phyloP scores from a whole-genome alignment of 345 rosid genomes.

The Balakata baccata region DNA sequence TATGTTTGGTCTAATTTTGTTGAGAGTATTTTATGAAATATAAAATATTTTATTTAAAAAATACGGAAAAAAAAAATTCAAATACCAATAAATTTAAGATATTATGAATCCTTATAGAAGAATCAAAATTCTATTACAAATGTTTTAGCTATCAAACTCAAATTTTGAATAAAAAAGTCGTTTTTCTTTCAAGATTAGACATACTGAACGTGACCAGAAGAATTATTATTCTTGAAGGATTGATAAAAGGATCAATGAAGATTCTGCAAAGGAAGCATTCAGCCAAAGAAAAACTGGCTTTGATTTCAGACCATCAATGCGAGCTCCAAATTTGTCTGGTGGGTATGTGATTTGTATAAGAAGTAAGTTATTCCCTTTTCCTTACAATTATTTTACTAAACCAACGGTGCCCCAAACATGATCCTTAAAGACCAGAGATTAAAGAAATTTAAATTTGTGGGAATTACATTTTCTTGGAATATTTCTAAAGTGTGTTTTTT shows the following conservation, averaged over 20 bases:
- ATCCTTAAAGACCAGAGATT: conserved; percentile 1
- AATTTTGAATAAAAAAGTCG: no score
- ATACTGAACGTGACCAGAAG: no score
- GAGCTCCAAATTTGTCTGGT: conserved; percentile 18
- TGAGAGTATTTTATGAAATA: no score
- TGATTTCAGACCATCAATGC: neutral
- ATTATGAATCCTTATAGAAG: no score
- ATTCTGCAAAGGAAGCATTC: neutral
- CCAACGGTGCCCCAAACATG: neutral
- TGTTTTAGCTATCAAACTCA: no score
- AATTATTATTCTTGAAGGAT: no score
- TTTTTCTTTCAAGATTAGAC: no score
- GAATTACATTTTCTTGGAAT: conserved; percentile 3
- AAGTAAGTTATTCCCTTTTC: neutral
- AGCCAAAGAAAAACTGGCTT: conserved; percentile 3
- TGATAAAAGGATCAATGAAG: neutral
- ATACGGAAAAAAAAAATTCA: no score
- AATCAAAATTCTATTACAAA: no score
- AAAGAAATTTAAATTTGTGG: neutral
- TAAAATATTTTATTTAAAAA: no score
- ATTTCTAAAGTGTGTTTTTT: neutral
- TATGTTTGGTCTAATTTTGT: no score
- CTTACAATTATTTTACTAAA: neutral
- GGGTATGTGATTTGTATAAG: neutral
- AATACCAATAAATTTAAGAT: no score